phyloP scores from a whole-genome alignment of 345 rosid genomes.

The Pugionium dolabratum region DNA sequence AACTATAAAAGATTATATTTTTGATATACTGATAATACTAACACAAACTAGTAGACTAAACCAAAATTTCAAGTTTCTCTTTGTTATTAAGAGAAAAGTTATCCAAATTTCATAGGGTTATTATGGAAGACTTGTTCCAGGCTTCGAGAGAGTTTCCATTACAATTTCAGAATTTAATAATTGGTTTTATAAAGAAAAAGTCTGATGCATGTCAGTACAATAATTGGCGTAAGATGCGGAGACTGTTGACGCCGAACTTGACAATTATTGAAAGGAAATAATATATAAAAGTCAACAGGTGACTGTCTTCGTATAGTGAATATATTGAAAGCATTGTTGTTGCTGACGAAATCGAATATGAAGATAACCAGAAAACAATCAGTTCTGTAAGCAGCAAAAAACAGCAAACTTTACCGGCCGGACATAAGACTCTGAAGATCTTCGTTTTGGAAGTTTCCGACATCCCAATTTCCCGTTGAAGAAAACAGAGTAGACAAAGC shows the following conservation, averaged over 20 bases:
- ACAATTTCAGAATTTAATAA: neutral
- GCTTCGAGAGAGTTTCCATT: neutral
- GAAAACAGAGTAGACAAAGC: slow-evolving; percentile 87
- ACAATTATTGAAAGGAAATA: neutral
- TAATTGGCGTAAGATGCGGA: slow-evolving; percentile 17
- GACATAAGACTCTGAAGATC: slow-evolving; percentile 81
- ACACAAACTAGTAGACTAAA: too few species aligned
- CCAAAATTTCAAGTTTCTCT: too few species aligned
- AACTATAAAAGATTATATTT: too few species aligned
- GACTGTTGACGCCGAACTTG: slow-evolving; percentile 8
- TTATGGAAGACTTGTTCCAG: too few species aligned
- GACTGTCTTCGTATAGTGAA: slow-evolving; percentile 16
- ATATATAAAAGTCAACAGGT: slow-evolving; percentile 23
- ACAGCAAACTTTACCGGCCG: slow-evolving; percentile 51
- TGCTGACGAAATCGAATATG: neutral
- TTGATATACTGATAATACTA: too few species aligned
- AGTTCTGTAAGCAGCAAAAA: slow-evolving; percentile 14
- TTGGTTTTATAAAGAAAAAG: neutral
- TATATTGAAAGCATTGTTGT: slow-evolving; percentile 1
- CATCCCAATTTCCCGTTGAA: slow-evolving; percentile 80
- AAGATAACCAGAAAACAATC: slow-evolving; percentile 4
- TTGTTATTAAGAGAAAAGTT: too few species aligned
- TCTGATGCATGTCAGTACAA: neutral
- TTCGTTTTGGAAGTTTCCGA: slow-evolving; percentile 62
- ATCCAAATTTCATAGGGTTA: too few species aligned